Evolutionary conservation across 345 rosid genomes (phyloP).

Genomic region (Populus davidiana): DNA sequence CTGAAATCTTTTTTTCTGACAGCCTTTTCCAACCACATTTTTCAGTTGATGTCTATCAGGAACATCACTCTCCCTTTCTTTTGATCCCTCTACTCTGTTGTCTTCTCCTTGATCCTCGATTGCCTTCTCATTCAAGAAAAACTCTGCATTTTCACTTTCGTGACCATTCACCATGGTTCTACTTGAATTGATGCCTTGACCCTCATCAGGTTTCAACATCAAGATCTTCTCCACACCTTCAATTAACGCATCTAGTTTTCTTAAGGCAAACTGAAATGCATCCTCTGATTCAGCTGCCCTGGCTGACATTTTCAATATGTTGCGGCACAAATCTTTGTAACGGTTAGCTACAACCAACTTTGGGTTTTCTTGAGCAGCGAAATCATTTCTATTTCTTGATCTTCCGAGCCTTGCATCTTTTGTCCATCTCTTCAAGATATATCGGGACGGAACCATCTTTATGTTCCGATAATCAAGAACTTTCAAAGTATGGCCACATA

Average conservation of each 20-base stretch:
- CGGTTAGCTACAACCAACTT: slow-evolving; percentile 34
- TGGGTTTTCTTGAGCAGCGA: slow-evolving; percentile 20
- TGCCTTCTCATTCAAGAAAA: slow-evolving; percentile 16
- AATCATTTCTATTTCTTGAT: slow-evolving; percentile 8
- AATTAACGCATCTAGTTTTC: slow-evolving; percentile 29
- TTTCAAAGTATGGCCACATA: slow-evolving; percentile 35
- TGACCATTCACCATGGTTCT: slow-evolving; percentile 20
- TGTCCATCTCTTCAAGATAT: slow-evolving; percentile 42
- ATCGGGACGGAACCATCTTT: slow-evolving; percentile 31
- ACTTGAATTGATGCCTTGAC: slow-evolving; percentile 19
- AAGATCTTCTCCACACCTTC: slow-evolving; percentile 36
- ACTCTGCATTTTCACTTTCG: slow-evolving; percentile 26
- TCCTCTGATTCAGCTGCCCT: slow-evolving; percentile 38
- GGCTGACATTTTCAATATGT: slow-evolving; percentile 26
- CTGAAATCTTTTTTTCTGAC: slow-evolving; percentile 10
- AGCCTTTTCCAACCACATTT: slow-evolving; percentile 7
- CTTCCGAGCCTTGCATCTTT: slow-evolving; percentile 29
- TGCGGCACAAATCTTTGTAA: slow-evolving; percentile 26
- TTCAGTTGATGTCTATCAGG: slow-evolving; percentile 6
- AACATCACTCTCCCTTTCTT: slow-evolving; percentile 8
- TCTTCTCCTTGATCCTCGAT: slow-evolving; percentile 15
- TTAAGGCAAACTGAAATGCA: slow-evolving; percentile 34
- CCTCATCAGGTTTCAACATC: slow-evolving; percentile 22
- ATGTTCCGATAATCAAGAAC: slow-evolving; percentile 37
- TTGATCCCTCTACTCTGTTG: background rate